A percentile compares a stretch with the other conserved stretches of the same genome.
Conservation (phyloP, 495 filamentous ascomycete genomes). For the Penicillium bialowiezense region DNA sequence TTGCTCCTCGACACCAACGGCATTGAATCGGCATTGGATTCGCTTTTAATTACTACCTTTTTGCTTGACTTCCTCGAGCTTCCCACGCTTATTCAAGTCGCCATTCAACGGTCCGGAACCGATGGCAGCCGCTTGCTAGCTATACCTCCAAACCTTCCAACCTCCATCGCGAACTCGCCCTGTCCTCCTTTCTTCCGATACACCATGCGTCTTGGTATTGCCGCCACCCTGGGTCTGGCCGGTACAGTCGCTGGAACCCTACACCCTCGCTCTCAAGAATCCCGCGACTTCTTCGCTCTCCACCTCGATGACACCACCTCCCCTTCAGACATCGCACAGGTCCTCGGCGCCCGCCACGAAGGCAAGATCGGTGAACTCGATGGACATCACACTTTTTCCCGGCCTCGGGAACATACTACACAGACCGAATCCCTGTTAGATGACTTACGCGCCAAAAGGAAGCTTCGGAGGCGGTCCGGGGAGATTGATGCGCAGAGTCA, state of each 20-base stretch:
- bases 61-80: no score
- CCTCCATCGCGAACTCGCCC: slow-evolving; percentile 9
- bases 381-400: slow-evolving; percentile 83
- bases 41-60: no score
- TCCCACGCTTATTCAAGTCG: no score
- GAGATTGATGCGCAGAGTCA: slow-evolving; percentile 40
- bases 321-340: slow-evolving; percentile 68
- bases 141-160: neutral
- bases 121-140: slow-evolving; percentile 25
- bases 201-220: slow-evolving; percentile 43
- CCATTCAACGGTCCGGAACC: slow-evolving; percentile 3
- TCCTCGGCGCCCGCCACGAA: slow-evolving; percentile 77
- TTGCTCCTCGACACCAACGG: no score
- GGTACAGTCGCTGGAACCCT: slow-evolving; percentile 39
- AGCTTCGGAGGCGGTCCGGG: slow-evolving; percentile 52
- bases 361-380: slow-evolving; percentile 76
- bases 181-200: slow-evolving; percentile 5
- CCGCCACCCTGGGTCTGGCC: slow-evolving; percentile 35
- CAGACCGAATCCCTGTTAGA: slow-evolving; percentile 60
- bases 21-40: no score
- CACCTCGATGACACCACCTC: slow-evolving; percentile 65
- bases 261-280: slow-evolving; percentile 59
- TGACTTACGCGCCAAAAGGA: slow-evolving; percentile 54
- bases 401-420: slow-evolving; percentile 48
- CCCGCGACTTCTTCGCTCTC: slow-evolving; percentile 87